phyloP scores from a whole-genome alignment of 2,329 filamentous ascomycete genomes.

The Ilyonectria destructans region DNA sequence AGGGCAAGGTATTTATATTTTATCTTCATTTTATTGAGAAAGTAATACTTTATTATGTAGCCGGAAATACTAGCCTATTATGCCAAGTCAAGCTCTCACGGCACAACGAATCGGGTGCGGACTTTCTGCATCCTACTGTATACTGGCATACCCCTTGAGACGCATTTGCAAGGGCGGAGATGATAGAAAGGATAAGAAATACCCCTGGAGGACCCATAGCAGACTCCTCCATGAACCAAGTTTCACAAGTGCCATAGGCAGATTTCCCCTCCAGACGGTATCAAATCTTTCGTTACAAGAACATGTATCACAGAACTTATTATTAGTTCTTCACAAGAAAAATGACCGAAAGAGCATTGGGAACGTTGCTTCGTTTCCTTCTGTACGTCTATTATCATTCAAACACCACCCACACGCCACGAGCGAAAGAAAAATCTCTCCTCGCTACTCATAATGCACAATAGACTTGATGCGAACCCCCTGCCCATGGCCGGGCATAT shows the following conservation, averaged over 20 bases:
- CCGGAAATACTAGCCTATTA: too few relatives aligned
- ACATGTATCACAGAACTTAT: not conserved
- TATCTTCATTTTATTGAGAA: too few relatives aligned
- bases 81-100: too few relatives aligned
- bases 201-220: not conserved
- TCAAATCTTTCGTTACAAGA: not conserved
- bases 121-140: not conserved
- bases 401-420: constrained; percentile 34
- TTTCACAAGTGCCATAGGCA: constrained; percentile 17
- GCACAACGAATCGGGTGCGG: constrained; percentile 16
- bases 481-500: constrained; percentile 13
- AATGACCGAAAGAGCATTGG: not conserved
- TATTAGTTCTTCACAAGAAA: not conserved
- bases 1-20: too few relatives aligned
- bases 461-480: constrained; percentile 22
- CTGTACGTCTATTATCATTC: constrained; percentile 47
- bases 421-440: constrained; percentile 28
- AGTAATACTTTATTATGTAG: too few relatives aligned
- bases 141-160: constrained; percentile 19
- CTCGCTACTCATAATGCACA: constrained; percentile 32
- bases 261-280: not conserved
- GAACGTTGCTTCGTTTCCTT: constrained; percentile 39
- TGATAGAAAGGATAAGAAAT: not conserved
- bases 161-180: constrained; percentile 13
- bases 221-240: not conserved